Evolutionary conservation across 192 early-diverging fungal species (phyloP), one percentile per base, ranked within the genome.

Genomic region (Backusella morwellensis): DNA sequence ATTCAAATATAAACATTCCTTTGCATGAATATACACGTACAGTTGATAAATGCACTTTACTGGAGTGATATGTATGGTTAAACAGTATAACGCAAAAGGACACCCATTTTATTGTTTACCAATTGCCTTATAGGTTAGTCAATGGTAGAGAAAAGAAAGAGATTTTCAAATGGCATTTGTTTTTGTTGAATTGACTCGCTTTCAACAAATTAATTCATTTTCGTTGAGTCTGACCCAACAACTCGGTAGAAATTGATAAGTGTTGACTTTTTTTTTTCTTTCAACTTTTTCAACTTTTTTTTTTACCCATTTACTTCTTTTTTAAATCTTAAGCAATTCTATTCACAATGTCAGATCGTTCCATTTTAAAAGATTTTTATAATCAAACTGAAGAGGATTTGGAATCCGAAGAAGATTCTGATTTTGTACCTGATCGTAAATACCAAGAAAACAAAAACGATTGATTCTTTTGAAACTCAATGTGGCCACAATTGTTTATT

Each of bases 351-450:
- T 38, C 68, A 69, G 36, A 69, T 38, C 36, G 21, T 23, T 35
- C 36, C n/a, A 38, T 38, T 38, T 69, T 69, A 41, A 69, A 69
- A 69, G 36, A 69, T n/a, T 69, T 69, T 21, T 69, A 69, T 69
- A 69, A 71, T 29, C 15, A 71, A 44, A 47, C 42, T 19, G 26
- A 71, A 44, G 14, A 56, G 35, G 68, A 70, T 6, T 15, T 32
- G 14, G 77, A 54, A 70, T 41, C 50, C 38, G 77, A 78, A 23
- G 73, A 72, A 0, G 78, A 80, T 67, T 71, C 74, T 42, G 78
- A 80, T 52, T 80, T 75, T 35, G 66, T 63, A 15, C 78, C 78
- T 19, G 74, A 75, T 26, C 34, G 78, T 75, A 75, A 80, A 54
- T 41, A 41, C 23, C 26, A 75, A 41, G 17, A 23, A 66, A 26